phyloP scores from a whole-genome alignment of 2,329 filamentous ascomycete species.

The Didymella sp. region DNA sequence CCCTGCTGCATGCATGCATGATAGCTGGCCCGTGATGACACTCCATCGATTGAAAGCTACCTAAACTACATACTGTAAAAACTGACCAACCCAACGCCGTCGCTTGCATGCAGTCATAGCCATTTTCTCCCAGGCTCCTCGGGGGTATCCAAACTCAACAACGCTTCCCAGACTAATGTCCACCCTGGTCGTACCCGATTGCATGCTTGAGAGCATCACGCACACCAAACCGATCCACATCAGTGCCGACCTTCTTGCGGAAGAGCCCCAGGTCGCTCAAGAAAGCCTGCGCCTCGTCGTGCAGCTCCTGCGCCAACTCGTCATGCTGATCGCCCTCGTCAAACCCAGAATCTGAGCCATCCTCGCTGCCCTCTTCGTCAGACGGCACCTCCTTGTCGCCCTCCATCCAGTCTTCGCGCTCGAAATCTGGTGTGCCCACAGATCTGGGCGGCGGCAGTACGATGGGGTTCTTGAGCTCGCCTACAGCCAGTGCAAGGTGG shows the following conservation, averaged over 20 bases:
- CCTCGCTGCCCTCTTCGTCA: constrained; percentile 47
- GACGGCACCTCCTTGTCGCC: constrained; percentile 37
- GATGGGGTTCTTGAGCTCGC: constrained; percentile 90
- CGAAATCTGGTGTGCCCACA: constrained; percentile 41
- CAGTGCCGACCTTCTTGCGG: constrained; percentile 84
- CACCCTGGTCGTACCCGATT: constrained; percentile 11
- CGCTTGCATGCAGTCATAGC: constrained; percentile 44
- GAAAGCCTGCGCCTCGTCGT: constrained; percentile 84
- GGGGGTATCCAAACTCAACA: constrained; percentile 1
- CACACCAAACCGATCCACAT: constrained; percentile 68
- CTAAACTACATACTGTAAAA: constrained; percentile 12
- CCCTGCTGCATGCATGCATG: not conserved
- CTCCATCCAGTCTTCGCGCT: constrained; percentile 39
- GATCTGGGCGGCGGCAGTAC: constrained; percentile 58
- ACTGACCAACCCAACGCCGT: constrained; percentile 32
- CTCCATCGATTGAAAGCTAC: constrained; percentile 10
- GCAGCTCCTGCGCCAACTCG: constrained; percentile 67
- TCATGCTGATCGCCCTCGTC: constrained; percentile 65
- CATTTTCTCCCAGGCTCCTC: constrained; percentile 1
- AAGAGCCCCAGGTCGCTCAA: constrained; percentile 81
- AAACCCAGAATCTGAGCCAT: constrained; percentile 58
- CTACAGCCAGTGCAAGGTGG: constrained; percentile 85
- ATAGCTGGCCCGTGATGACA: not conserved
- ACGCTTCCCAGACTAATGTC: not conserved
- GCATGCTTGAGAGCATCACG: constrained; percentile 31